Evolutionary conservation across 177 flowering plant genomes (phyloP).

Genomic region (Telopea speciosissima): DNA sequence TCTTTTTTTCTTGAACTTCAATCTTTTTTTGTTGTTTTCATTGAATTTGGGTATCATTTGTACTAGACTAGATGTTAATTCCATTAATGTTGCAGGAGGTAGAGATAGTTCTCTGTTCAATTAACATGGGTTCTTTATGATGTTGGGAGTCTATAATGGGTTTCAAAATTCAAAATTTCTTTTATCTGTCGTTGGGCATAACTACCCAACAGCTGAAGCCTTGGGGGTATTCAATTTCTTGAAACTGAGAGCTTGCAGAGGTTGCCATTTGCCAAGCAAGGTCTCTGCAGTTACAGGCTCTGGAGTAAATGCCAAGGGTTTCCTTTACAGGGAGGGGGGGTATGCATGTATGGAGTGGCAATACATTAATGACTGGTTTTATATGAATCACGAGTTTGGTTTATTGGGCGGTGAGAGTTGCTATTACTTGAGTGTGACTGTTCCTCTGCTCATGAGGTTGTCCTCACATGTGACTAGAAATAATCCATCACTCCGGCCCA

Average conservation of each 20-base stretch:
- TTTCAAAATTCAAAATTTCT: slow-evolving; percentile 10
- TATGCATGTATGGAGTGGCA: slow-evolving; percentile 1
- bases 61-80: neutral
- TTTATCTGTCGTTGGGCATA: neutral
- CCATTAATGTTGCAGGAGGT: neutral
- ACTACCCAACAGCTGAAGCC: too few relatives aligned
- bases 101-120: neutral
- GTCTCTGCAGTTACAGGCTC: slow-evolving; percentile 16
- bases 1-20: too few relatives aligned
- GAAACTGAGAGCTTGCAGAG: slow-evolving; percentile 7
- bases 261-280: slow-evolving; percentile 3
- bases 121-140: neutral
- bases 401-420: neutral
- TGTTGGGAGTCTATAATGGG: neutral
- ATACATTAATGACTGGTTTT: slow-evolving; percentile 16
- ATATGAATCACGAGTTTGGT: slow-evolving; percentile 15
- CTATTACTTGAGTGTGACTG: neutral
- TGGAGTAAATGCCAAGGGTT: slow-evolving; percentile 15
- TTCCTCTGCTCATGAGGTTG: slow-evolving; percentile 1
- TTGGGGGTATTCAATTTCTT: neutral
- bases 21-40: neutral
- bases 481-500: too few relatives aligned
- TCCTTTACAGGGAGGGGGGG: neutral
- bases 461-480: neutral
- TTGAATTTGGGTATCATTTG: neutral